These are phyloP conservation scores for Penicillium sp. DNA, from an alignment of 2,329 filamentous ascomycete genomes.

Conservation along the genomic window DNA sequence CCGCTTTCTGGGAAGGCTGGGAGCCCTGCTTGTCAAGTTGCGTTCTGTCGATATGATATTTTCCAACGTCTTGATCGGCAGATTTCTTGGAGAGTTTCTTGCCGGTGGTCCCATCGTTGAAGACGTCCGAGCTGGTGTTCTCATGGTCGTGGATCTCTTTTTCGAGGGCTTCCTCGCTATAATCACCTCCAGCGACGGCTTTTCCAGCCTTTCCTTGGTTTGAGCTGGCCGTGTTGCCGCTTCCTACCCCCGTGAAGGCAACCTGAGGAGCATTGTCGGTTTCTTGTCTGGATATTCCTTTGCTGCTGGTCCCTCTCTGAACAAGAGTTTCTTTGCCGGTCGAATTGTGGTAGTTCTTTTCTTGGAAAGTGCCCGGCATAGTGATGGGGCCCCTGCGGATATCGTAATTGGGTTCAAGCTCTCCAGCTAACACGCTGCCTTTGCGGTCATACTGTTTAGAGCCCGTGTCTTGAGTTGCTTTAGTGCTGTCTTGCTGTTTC, in stretches of 20 bases:
- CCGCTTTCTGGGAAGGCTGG: conserved; percentile 4
- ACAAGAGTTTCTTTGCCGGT: conserved; percentile 1
- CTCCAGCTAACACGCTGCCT: conserved; percentile 5
- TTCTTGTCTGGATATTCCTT: background rate
- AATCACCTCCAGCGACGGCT: background rate
- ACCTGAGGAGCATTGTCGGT: background rate
- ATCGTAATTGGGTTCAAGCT: conserved; percentile 19
- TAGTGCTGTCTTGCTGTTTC: background rate
- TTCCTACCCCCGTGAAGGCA: background rate
- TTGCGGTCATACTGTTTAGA: background rate
- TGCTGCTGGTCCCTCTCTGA: conserved; percentile 7
- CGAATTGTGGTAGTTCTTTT: conserved; percentile 6
- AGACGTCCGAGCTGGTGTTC: conserved; percentile 16
- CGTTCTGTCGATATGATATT: conserved; percentile 4
- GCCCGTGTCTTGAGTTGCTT: background rate
- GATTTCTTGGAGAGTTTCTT: conserved; percentile 2
- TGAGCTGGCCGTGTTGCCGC: background rate
- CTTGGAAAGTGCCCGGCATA: conserved; percentile 8
- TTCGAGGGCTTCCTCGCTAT: background rate
- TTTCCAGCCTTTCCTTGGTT: background rate
- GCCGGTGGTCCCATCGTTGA: conserved; percentile 5
- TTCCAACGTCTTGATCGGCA: background rate
- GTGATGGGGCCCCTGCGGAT: conserved; percentile 24
- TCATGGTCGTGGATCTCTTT: conserved; percentile 18
- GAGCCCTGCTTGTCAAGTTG: background rate